Evolutionary conservation across 352 stramenopile genomes (phyloP).

Genomic region (Phytophthora pinifolia): DNA sequence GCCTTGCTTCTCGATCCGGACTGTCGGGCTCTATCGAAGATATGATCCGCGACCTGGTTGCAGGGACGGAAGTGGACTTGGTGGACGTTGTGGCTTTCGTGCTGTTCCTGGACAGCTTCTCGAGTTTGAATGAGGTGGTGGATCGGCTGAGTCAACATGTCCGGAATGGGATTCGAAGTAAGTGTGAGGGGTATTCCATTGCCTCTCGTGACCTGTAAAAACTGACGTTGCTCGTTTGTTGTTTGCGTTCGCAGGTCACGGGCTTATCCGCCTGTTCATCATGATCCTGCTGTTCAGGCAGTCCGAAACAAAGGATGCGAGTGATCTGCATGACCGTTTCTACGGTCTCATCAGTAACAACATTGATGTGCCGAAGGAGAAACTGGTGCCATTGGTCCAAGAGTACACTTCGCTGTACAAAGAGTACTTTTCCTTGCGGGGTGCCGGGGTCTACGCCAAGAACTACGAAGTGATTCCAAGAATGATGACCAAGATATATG

Average conservation of each 20-base stretch:
- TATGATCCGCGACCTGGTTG: constrained; percentile 37
- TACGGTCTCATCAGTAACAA: constrained; percentile 43
- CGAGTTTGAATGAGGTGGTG: constrained; percentile 61
- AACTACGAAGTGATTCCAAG: constrained; percentile 33
- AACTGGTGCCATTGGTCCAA: constrained; percentile 37
- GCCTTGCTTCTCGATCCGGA: constrained; percentile 7
- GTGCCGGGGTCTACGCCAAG: constrained; percentile 28
- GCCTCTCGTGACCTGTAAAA: background rate
- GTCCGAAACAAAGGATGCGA: constrained; percentile 26
- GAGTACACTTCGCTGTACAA: constrained; percentile 58
- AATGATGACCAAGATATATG: constrained; percentile 33
- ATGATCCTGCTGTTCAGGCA: constrained; percentile 63
- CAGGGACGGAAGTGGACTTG: constrained; percentile 46
- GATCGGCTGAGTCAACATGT: constrained; percentile 50
- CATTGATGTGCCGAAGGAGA: constrained; percentile 33
- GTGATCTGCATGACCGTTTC: constrained; percentile 49
- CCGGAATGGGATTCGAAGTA: constrained; percentile 50
- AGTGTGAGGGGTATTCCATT: constrained; percentile 7
- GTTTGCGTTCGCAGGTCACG: constrained; percentile 34
- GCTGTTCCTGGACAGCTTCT: constrained; percentile 71
- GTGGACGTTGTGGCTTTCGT: constrained; percentile 69
- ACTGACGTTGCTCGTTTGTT: constrained; percentile 10
- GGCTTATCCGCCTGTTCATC: constrained; percentile 64
- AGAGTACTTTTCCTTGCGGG: constrained; percentile 50
- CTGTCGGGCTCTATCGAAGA: constrained; percentile 30